phyloP scores from a whole-genome alignment of 1,284 basidiomycete genomes.

The Ganoderma sinense region DNA sequence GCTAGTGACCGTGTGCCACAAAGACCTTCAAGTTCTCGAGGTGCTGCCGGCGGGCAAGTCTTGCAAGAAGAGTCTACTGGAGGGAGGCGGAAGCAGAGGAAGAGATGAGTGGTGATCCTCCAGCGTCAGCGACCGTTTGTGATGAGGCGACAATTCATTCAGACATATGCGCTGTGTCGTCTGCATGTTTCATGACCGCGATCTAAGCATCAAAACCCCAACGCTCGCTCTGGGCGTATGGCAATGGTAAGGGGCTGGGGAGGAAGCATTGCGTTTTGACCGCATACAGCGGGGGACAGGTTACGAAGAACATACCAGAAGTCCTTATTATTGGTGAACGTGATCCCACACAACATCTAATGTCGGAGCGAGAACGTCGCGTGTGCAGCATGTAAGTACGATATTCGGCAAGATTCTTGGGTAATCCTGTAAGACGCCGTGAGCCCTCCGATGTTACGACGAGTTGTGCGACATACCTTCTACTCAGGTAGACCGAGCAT shows the following conservation, averaged over 20 bases:
- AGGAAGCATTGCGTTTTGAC: neutral
- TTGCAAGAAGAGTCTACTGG: neutral
- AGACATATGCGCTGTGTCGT: neutral
- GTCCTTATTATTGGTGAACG: neutral
- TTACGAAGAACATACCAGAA: neutral
- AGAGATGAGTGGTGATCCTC: neutral
- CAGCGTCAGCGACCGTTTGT: neutral
- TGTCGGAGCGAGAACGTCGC: neutral
- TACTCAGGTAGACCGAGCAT: neutral
- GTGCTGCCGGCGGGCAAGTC: neutral
- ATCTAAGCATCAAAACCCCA: neutral
- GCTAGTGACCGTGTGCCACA: neutral
- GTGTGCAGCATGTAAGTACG: neutral
- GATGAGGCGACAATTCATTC: neutral
- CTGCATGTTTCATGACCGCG: neutral
- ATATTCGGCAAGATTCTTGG: neutral
- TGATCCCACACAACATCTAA: neutral
- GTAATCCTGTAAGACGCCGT: neutral
- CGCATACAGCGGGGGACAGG: neutral
- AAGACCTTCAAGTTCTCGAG: neutral
- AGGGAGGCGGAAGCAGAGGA: neutral
- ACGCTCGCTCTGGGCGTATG: no score
- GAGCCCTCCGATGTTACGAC: neutral
- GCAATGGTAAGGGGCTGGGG: no score
- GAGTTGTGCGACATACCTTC: neutral